Conservation (phyloP, 2,329 filamentous ascomycete species). For the Botryosphaeria dothidea region DNA sequence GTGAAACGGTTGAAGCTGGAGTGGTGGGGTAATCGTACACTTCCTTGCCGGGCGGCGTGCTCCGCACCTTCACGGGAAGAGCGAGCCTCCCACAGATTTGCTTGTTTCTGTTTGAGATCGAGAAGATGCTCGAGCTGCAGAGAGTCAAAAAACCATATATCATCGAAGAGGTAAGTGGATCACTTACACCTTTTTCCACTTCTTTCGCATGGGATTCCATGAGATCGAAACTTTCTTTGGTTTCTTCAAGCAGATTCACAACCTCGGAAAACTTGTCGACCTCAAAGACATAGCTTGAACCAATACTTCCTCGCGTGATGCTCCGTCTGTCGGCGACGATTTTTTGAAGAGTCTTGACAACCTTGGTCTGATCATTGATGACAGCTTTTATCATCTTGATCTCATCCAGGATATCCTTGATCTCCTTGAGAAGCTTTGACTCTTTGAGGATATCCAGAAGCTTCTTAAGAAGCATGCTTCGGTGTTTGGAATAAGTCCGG, state of each 20-base stretch:
- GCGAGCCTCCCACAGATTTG: slow-evolving; percentile 66
- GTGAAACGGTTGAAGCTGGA: too few species aligned
- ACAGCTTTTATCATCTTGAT: slow-evolving; percentile 62
- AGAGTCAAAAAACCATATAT: slow-evolving; percentile 49
- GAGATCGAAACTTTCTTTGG: not conserved
- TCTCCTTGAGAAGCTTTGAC: slow-evolving; percentile 62
- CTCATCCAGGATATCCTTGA: slow-evolving; percentile 69
- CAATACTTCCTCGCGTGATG: too few species aligned
- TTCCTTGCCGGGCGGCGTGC: slow-evolving; percentile 57
- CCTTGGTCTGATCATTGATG: slow-evolving; percentile 50
- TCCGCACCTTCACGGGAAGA: slow-evolving; percentile 63
- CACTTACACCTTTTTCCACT: not conserved
- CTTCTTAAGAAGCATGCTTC: slow-evolving; percentile 52
- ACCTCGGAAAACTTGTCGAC: not conserved
- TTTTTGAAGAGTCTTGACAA: slow-evolving; percentile 50
- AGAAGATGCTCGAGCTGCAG: slow-evolving; percentile 60
- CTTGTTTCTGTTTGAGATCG: slow-evolving; percentile 69
- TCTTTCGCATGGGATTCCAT: slow-evolving; percentile 8
- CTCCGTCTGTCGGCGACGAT: too few species aligned
- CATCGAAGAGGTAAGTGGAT: not conserved
- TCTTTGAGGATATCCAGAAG: slow-evolving; percentile 62
- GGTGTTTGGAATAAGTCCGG: not conserved
- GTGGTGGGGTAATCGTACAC: too few species aligned
- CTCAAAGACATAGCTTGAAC: too few species aligned
- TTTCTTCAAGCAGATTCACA: not conserved